Evolutionary conservation across 1,284 basidiomycete species (phyloP), one percentile per base, ranked within the genome.

Genomic region (Phlebopus sp.): DNA sequence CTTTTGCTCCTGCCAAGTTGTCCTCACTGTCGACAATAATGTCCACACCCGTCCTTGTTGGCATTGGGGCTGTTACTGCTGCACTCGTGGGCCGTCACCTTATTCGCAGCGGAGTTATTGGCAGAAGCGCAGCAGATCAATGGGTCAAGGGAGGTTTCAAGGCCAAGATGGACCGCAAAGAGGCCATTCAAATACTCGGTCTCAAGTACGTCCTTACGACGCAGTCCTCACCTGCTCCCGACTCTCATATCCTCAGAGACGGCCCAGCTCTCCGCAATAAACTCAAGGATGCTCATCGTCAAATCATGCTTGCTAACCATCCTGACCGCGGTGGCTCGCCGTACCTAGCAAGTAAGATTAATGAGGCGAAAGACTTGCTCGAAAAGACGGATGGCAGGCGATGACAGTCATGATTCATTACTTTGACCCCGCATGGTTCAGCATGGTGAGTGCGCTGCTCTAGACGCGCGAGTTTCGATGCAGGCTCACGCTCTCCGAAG

Each of bases 291-390:
- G 91, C 92, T 0, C 93, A 96, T 68, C 81, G 93, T 44, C 81
- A 85, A 37, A 89, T 97, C 57, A 97, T 96, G 92, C 77, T 96
- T 40, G 87, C 91, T 19, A 98, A 97, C 70, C 94, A 97, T 70
- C 96, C 96, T 14, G 95, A 98, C 74, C 79, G 95, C 54, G 95
- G 95, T 36, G 96, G 96, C 27, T 90, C 92, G 10, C 96, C 96
- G 1, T 97, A 96, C 69, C 73, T 99, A 34, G 96, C 96, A n/a
- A 95, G 92, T 63, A 98, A 97, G 77, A 92, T 96, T 49, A 97
- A 96, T 68, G 93, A 97, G 63, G 93, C 92, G 0, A 92, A 91
- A 63, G 89, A 92, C 57, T 56, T 92, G 49, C 67, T 93, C 25
- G 90, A 93, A 44, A 87, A 84, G 60, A 71, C 70, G n/a, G 81